Evolutionary conservation across 805 yeast genomes (phyloP).

Genomic region (Ogataea ramenticola): DNA sequence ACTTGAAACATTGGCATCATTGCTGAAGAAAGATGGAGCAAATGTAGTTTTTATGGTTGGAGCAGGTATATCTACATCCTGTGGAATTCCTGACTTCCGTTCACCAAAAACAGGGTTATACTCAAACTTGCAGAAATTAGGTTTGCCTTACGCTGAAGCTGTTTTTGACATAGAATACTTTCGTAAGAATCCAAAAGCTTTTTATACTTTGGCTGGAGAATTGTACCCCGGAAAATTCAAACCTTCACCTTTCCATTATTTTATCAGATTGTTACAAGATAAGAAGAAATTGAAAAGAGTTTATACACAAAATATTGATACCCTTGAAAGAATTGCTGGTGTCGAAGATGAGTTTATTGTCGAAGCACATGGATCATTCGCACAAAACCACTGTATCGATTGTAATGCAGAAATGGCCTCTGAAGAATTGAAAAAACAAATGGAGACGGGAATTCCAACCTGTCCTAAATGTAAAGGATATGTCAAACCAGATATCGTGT

Average conservation of each 20-base stretch:
- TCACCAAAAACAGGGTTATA: constrained; percentile 87
- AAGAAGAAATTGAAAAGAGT: constrained; percentile 57
- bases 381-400: constrained; percentile 72
- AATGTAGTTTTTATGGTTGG: constrained; percentile 71
- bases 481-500: constrained; percentile 90
- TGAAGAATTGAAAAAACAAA: constrained; percentile 33
- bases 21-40: constrained; percentile 10
- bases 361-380: constrained; percentile 96
- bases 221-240: constrained; percentile 80
- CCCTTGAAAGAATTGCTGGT: constrained; percentile 83
- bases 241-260: constrained; percentile 77
- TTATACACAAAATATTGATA: constrained; percentile 91
- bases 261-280: constrained; percentile 62
- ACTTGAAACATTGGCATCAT: background rate
- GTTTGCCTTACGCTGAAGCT: constrained; percentile 90
- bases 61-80: constrained; percentile 89
- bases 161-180: constrained; percentile 88
- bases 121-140: constrained; percentile 63
- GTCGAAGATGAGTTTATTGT: constrained; percentile 55
- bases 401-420: constrained; percentile 52
- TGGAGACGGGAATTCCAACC: constrained; percentile 35
- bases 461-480: constrained; percentile 66
- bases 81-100: constrained; percentile 94
- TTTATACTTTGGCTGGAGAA: constrained; percentile 77
- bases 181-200: constrained; percentile 69